phyloP scores from a whole-genome alignment of 345 rosid genomes.

The Passiflora organensis region DNA sequence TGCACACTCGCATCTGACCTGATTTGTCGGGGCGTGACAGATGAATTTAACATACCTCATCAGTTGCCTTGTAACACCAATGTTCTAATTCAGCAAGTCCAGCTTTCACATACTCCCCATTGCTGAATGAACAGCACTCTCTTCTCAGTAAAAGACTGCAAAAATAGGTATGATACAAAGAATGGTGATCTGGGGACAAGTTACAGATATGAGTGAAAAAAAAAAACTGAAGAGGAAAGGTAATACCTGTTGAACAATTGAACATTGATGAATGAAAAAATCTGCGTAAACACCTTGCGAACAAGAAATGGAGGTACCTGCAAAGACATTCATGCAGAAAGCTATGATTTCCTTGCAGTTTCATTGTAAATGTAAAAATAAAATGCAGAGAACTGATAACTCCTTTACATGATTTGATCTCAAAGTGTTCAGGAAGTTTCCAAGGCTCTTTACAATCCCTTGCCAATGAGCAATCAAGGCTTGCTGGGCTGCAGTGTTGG shows the following conservation, averaged over 20 bases:
- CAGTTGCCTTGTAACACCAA: conserved; percentile 93
- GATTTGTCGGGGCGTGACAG: too few species aligned
- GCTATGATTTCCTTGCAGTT: too few species aligned
- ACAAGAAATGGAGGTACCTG: conserved; percentile 95
- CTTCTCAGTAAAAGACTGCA: conserved; percentile 76
- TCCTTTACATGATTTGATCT: conserved; percentile 57
- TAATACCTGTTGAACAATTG: conserved; percentile 87
- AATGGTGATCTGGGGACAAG: not conserved
- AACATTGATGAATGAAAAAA: conserved; percentile 94
- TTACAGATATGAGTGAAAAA: too few species aligned
- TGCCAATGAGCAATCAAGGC: conserved; percentile 95
- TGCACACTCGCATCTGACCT: too few species aligned
- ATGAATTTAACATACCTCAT: conserved; percentile 51
- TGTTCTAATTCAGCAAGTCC: conserved; percentile 92
- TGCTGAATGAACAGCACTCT: conserved; percentile 94
- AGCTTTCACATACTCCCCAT: conserved; percentile 89
- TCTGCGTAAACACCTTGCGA: conserved; percentile 89
- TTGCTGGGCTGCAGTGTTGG: conserved; percentile 76
- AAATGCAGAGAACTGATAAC: not conserved
- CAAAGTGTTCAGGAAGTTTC: conserved; percentile 74
- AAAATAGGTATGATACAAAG: not conserved
- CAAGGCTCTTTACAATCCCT: conserved; percentile 92
- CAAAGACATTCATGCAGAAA: conserved; percentile 7
- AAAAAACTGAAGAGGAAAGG: not conserved
- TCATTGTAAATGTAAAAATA: not conserved